These are phyloP conservation scores for Agroathelia rolfsii DNA, from an alignment of 1,284 basidiomycete genomes.

Conservation along the genomic window DNA sequence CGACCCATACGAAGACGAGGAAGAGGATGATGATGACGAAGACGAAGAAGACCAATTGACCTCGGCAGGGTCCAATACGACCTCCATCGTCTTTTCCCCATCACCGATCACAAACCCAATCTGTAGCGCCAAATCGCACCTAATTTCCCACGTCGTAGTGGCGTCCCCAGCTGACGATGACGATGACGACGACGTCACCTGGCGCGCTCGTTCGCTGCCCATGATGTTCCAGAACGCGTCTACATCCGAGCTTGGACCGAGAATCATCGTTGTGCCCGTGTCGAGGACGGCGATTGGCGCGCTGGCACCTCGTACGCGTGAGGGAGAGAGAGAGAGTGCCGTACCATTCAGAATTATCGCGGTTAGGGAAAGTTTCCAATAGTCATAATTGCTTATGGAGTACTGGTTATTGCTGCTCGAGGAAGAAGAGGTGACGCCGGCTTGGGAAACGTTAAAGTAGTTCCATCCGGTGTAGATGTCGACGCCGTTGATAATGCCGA, in stretches of 20 bases:
- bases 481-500: conserved; percentile 27
- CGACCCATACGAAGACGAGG: conserved; percentile 1
- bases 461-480: conserved; percentile 28
- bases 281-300: conserved; percentile 45
- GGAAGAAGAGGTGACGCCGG: too few species aligned
- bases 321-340: conserved; percentile 31
- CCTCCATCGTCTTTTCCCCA: conserved; percentile 26
- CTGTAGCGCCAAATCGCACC: conserved; percentile 35
- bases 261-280: conserved; percentile 47
- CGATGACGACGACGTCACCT: too few species aligned
- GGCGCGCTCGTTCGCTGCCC: too few species aligned
- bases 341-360: conserved; percentile 33
- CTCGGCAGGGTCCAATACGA: conserved; percentile 41
- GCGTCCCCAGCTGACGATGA: conserved; percentile 19
- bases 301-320: conserved; percentile 32
- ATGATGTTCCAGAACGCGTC: conserved; percentile 37
- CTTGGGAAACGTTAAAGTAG: conserved; percentile 34
- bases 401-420: too few species aligned
- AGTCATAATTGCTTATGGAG: conserved; percentile 36
- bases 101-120: conserved; percentile 40
- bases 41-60: conserved; percentile 42
- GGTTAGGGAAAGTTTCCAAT: conserved; percentile 46
- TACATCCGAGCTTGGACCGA: conserved; percentile 43
- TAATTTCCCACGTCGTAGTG: conserved; percentile 37
- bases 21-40: too few species aligned